These are phyloP conservation scores for Leccinum truebloodii DNA, from an alignment of 768 basidiomycete genomes.

Conservation along the genomic window DNA sequence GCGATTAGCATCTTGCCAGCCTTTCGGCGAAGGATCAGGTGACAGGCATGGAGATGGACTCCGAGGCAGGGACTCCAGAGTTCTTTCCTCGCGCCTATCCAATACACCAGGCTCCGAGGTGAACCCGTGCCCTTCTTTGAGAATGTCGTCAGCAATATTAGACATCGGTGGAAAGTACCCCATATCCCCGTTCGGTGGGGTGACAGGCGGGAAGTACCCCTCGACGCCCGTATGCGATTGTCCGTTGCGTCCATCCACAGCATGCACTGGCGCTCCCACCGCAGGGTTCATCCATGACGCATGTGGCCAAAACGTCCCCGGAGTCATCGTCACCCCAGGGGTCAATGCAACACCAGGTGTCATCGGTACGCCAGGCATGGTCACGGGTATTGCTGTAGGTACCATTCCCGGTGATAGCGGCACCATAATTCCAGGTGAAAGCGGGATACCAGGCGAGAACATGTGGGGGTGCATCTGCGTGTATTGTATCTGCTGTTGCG, in stretches of 20 bases:
- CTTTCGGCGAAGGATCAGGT: constrained; percentile 8
- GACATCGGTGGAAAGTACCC: constrained; percentile 48
- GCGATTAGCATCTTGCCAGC: constrained; percentile 17
- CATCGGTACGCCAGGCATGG: constrained; percentile 27
- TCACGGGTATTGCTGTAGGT: constrained; percentile 15
- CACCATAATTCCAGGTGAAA: constrained; percentile 34
- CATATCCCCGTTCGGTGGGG: constrained; percentile 20
- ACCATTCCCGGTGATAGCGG: constrained; percentile 30
- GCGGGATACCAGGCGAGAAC: constrained; percentile 34
- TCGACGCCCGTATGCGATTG: constrained; percentile 17
- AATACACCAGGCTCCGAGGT: constrained; percentile 1
- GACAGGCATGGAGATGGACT: constrained; percentile 12
- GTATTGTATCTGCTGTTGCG: constrained; percentile 26
- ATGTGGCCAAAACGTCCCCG: constrained; percentile 72
- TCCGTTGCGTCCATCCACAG: constrained; percentile 17
- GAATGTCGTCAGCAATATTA: constrained; percentile 38
- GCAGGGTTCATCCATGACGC: constrained; percentile 58
- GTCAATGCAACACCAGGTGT: constrained; percentile 38
- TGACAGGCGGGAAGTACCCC: constrained; percentile 48
- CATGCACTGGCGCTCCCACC: constrained; percentile 58
- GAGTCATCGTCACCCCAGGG: constrained; percentile 70
- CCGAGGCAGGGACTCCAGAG: constrained; percentile 7
- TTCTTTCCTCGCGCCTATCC: constrained; percentile 2
- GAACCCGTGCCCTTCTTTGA: constrained; percentile 27
- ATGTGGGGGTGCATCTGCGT: constrained; percentile 26